Evolutionary conservation across 805 yeast genomes (phyloP).

Genomic region (Candida namnaoensis): DNA sequence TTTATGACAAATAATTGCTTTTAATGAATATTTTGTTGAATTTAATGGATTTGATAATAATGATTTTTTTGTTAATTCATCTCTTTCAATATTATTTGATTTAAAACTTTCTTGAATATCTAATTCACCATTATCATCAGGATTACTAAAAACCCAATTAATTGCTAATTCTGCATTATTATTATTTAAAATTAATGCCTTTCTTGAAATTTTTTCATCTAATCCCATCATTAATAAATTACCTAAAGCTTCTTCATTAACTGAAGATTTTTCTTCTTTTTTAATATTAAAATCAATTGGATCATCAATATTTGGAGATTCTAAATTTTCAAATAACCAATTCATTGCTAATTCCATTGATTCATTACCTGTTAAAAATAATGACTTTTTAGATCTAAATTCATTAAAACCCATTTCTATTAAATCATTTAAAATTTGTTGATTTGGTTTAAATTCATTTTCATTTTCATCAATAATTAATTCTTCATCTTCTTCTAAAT

Average conservation of each 20-base stretch:
- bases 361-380: slow-evolving; percentile 63
- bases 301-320: slow-evolving; percentile 68
- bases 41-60: slow-evolving; percentile 1
- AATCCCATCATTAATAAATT: slow-evolving; percentile 75
- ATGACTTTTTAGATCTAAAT: slow-evolving; percentile 54
- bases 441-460: slow-evolving; percentile 43
- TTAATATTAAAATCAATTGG: slow-evolving; percentile 12
- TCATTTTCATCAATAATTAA: slow-evolving; percentile 17
- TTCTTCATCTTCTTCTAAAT: slow-evolving; percentile 29
- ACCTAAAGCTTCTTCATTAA: slow-evolving; percentile 32
- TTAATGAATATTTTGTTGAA: slow-evolving; percentile 33
- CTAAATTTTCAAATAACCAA: slow-evolving; percentile 87
- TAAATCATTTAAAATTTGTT: slow-evolving; percentile 43
- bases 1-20: slow-evolving; percentile 74
- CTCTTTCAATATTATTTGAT: not conserved
- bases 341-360: slow-evolving; percentile 71
- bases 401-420: slow-evolving; percentile 84
- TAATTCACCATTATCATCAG: slow-evolving; percentile 59
- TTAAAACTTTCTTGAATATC: no score
- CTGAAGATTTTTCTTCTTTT: slow-evolving; percentile 7
- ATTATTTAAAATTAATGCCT: slow-evolving; percentile 55
- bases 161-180: slow-evolving; percentile 70
- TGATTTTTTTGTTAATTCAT: slow-evolving; percentile 10
- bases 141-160: slow-evolving; percentile 84
- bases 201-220: slow-evolving; percentile 48